A percentile compares a stretch with the other conserved stretches of the same genome.
Evolutionary conservation across 345 rosid species (phyloP).

Genomic region (Eucalyptus sideroxylon): DNA sequence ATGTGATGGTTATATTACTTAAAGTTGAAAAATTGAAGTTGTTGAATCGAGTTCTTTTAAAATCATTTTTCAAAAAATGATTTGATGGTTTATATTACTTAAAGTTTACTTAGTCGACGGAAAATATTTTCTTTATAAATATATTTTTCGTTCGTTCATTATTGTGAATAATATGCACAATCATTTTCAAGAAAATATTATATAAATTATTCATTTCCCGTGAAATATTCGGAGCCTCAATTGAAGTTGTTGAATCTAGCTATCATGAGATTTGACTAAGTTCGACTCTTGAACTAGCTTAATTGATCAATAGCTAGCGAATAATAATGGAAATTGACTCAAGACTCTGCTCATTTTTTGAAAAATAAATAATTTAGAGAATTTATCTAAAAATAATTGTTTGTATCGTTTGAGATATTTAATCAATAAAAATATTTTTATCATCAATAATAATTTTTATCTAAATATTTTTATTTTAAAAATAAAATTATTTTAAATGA

Average conservation of each 20-base stretch:
- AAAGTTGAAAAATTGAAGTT: background rate
- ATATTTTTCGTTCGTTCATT: background rate
- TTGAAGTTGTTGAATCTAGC: background rate
- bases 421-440: background rate
- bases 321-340: background rate
- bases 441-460: rapidly evolving
- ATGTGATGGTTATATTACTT: rapidly evolving
- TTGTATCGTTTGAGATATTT: rapidly evolving
- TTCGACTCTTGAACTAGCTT: background rate
- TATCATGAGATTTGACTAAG: background rate
- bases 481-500: background rate
- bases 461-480: rapidly evolving
- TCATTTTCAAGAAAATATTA: too few relatives aligned
- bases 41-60: background rate
- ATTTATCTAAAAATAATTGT: background rate
- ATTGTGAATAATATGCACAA: rapidly evolving
- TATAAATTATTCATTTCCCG: rapidly evolving
- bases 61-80: rapidly evolving
- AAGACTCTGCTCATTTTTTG: rapidly evolving
- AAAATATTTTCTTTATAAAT: background rate
- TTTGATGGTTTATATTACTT: rapidly evolving
- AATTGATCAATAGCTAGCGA: rapidly evolving
- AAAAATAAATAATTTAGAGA: background rate
- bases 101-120: rapidly evolving
- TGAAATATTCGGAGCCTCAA: rapidly evolving